phyloP scores from a whole-genome alignment of 1,284 basidiomycete genomes.

The Melampsora larici-populina region DNA sequence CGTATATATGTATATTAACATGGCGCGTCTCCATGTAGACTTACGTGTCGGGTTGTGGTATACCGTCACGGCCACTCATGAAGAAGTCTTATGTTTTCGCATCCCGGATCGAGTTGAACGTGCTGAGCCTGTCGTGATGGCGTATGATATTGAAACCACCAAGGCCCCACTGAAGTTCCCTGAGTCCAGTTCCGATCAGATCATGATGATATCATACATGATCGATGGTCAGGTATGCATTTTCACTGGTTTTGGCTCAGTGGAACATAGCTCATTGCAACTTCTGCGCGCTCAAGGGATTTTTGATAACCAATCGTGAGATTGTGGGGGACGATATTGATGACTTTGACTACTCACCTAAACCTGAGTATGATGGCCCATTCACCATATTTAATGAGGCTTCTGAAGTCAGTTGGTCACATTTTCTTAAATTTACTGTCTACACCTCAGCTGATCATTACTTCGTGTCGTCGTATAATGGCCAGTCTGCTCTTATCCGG shows the following conservation, averaged over 20 bases:
- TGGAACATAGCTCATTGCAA: neutral
- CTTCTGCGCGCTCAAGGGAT: slow-evolving; percentile 65
- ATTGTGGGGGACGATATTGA: slow-evolving; percentile 97
- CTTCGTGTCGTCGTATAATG: neutral
- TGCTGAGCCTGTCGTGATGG: slow-evolving; percentile 98
- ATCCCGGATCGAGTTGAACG: slow-evolving; percentile 88
- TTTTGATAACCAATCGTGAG: slow-evolving; percentile 94
- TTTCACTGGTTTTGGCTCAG: neutral
- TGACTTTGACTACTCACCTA: slow-evolving; percentile 98
- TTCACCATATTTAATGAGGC: slow-evolving; percentile 94
- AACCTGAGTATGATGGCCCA: slow-evolving; percentile 94
- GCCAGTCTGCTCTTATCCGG: slow-evolving; percentile 69
- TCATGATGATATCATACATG: slow-evolving; percentile 99
- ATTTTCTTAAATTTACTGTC: neutral
- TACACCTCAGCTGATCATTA: neutral
- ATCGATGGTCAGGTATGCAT: slow-evolving; percentile 66
- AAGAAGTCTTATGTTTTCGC: slow-evolving; percentile 70
- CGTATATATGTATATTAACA: too few species aligned
- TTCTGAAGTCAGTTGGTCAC: slow-evolving; percentile 68
- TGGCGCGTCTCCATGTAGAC: slow-evolving; percentile 57
- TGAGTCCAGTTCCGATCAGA: slow-evolving; percentile 89
- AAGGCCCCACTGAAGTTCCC: slow-evolving; percentile 99
- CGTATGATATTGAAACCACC: slow-evolving; percentile 97
- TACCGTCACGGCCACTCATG: slow-evolving; percentile 71
- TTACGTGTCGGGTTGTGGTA: slow-evolving; percentile 98